Conservation (phyloP, 2,329 filamentous ascomycete species). For the Magnaporthiopsis poae region DNA sequence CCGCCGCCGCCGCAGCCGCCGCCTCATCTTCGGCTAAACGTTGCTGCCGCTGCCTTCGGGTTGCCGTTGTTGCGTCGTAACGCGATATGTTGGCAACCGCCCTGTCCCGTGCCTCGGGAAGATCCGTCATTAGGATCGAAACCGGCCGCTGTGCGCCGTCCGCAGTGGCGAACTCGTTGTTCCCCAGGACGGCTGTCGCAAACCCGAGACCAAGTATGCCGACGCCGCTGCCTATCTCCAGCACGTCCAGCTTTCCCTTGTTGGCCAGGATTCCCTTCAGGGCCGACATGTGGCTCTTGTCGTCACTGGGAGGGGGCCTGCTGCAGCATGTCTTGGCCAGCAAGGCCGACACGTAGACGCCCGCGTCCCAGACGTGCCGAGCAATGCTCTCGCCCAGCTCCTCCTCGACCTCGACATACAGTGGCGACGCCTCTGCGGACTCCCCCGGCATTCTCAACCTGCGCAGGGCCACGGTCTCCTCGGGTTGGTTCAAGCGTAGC, state of each 20-base stretch:
- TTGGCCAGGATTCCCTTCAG: constrained; percentile 22
- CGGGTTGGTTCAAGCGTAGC: constrained; percentile 13
- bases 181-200: constrained; percentile 18
- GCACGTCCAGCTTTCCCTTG: constrained; percentile 27
- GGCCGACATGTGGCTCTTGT: constrained; percentile 15
- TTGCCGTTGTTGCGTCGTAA: background rate
- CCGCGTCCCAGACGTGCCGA: constrained; percentile 50
- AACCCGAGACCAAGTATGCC: constrained; percentile 45
- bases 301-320: constrained; percentile 5
- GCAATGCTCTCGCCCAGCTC: constrained; percentile 52
- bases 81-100: constrained; percentile 36
- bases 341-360: constrained; percentile 34
- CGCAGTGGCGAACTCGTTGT: background rate
- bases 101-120: constrained; percentile 42
- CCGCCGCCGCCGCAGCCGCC: constrained; percentile 8
- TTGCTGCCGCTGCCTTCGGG: background rate
- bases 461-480: constrained; percentile 21
- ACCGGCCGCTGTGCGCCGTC: background rate
- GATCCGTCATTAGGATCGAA: constrained; percentile 37
- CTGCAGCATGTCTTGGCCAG: constrained; percentile 21
- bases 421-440: constrained; percentile 6
- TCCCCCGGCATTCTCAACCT: constrained; percentile 19
- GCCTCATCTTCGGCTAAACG: constrained; percentile 11
- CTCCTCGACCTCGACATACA: constrained; percentile 37
- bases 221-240: constrained; percentile 49